phyloP scores from a whole-genome alignment of 768 basidiomycete genomes.

The Tricholoma sp. region DNA sequence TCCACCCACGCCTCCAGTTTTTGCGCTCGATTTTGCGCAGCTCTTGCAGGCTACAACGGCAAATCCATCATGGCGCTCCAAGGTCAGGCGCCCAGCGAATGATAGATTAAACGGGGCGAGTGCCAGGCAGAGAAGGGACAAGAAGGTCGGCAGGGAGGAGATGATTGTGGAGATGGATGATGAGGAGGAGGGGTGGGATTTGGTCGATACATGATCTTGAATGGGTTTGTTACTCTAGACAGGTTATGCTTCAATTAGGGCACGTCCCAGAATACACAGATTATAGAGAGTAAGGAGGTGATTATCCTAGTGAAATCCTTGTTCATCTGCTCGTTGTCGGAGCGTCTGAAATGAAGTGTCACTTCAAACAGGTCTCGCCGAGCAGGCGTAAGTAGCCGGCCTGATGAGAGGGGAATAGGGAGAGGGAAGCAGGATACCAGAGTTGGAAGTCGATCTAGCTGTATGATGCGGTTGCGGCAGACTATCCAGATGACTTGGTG shows the following conservation, averaged over 20 bases:
- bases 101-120: slow-evolving; percentile 10
- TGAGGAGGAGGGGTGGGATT: slow-evolving; percentile 44
- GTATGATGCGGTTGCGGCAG: slow-evolving; percentile 20
- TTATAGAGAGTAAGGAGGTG: too few species aligned
- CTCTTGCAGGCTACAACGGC: slow-evolving; percentile 73
- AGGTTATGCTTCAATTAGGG: too few species aligned
- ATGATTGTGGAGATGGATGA: slow-evolving; percentile 24
- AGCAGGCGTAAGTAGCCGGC: slow-evolving; percentile 37
- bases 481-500: slow-evolving; percentile 30
- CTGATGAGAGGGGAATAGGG: slow-evolving; percentile 38
- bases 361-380: slow-evolving; percentile 93
- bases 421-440: slow-evolving; percentile 80
- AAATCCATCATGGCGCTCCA: slow-evolving; percentile 40
- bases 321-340: slow-evolving; percentile 36
- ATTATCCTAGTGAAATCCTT: slow-evolving; percentile 6
- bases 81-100: slow-evolving; percentile 11
- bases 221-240: too few species aligned
- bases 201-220: slow-evolving; percentile 5
- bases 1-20: slow-evolving; percentile 59
- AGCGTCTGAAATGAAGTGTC: slow-evolving; percentile 88
- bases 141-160: slow-evolving; percentile 10
- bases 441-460: slow-evolving; percentile 68
- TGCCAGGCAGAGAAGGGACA: not conserved
- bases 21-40: slow-evolving; percentile 73
- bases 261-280: too few species aligned